Percentiles rank a stretch among this genome's conserved stretches.
phyloP scores from a whole-genome alignment of 2,329 filamentous ascomycete genomes.

The Sporothrix globosa region DNA sequence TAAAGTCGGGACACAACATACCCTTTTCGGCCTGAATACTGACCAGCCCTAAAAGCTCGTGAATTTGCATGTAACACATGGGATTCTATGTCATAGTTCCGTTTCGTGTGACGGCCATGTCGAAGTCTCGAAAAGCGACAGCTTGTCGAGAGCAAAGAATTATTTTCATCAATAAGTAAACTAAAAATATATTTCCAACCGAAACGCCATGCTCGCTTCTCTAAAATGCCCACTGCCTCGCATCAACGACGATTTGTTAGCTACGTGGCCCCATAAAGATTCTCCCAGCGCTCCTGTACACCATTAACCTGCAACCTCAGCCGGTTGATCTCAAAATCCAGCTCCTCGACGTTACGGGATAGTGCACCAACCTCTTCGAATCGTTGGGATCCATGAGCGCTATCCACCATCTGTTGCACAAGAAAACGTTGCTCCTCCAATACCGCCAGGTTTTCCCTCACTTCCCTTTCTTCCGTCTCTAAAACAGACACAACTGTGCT shows the following conservation, averaged over 20 bases:
- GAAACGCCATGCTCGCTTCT: conserved; percentile 26
- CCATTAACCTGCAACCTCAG: conserved; percentile 66
- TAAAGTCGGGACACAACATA: too few relatives aligned
- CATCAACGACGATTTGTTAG: not conserved
- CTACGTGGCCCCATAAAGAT: conserved; percentile 48
- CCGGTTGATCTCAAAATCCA: conserved; percentile 74
- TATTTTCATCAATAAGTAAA: not conserved
- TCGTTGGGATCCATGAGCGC: conserved; percentile 72
- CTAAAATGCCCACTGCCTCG: not conserved
- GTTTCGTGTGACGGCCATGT: too few relatives aligned
- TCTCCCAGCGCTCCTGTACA: conserved; percentile 65
- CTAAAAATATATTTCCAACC: not conserved
- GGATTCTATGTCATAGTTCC: too few relatives aligned
- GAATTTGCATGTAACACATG: too few relatives aligned
- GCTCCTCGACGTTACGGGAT: conserved; percentile 77
- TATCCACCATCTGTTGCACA: conserved; percentile 80
- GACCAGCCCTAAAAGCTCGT: too few relatives aligned
- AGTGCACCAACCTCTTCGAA: conserved; percentile 87
- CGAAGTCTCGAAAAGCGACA: too few relatives aligned
- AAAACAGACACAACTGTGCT: conserved; percentile 62
- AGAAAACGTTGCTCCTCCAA: conserved; percentile 91
- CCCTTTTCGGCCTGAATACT: too few relatives aligned
- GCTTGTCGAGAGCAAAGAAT: too few relatives aligned
- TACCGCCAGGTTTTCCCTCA: conserved; percentile 78
- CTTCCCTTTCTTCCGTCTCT: conserved; percentile 80